phyloP scores from a whole-genome alignment of 2,329 filamentous ascomycete genomes.

The Plectosphaerella sp. region DNA sequence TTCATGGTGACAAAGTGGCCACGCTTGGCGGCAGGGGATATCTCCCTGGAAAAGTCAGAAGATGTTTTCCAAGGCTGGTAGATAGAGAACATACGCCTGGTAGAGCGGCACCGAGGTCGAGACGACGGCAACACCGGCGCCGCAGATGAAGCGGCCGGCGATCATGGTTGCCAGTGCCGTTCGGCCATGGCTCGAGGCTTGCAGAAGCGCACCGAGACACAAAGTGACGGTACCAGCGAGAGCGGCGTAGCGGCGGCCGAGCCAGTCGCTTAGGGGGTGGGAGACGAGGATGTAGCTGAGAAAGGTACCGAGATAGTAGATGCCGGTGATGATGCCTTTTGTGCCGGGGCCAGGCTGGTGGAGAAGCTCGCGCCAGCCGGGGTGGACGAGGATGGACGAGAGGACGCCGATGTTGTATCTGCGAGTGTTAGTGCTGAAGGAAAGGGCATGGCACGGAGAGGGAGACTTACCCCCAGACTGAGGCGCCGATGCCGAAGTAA shows the following conservation, averaged over 20 bases:
- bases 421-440: constrained; percentile 1
- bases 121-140: constrained; percentile 49
- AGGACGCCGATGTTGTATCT: constrained; percentile 56
- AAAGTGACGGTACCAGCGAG: constrained; percentile 40
- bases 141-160: constrained; percentile 45
- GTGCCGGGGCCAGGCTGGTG: constrained; percentile 36
- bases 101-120: constrained; percentile 54
- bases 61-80: neutral
- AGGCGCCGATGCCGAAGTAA: constrained; percentile 51
- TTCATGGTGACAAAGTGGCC: constrained; percentile 56
- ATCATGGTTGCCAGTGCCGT: constrained; percentile 43
- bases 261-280: constrained; percentile 42
- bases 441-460: neutral
- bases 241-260: constrained; percentile 48
- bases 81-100: constrained; percentile 36
- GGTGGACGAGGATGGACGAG: constrained; percentile 51
- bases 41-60: constrained; percentile 36
- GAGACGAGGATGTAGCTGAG: constrained; percentile 50
- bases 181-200: constrained; percentile 36
- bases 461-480: constrained; percentile 47
- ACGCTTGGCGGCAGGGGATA: constrained; percentile 47
- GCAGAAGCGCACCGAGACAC: constrained; percentile 42
- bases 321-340: constrained; percentile 48
- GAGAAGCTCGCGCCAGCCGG: constrained; percentile 45
- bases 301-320: constrained; percentile 56